Base-by-base conservation (phyloP, 345 rosid genomes). In the Hevea brasiliensis region DNA sequence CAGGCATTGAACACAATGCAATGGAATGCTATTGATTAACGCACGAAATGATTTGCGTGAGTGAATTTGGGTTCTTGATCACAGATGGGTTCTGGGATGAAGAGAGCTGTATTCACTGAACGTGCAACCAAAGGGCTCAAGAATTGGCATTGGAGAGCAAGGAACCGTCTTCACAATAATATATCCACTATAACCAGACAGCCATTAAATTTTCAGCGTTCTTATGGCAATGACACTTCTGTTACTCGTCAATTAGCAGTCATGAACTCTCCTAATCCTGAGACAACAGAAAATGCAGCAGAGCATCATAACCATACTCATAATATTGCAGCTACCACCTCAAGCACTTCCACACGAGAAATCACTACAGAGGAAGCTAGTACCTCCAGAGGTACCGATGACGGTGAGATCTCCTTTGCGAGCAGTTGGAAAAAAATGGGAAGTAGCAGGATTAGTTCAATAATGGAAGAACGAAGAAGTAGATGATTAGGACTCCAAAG, bases 21-120 rank as follows among this genome's bases (percentile, higher is more conserved):
- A 47, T 21, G 32, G 8, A n/a, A n/a, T n/a, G n/a, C 37, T 32
- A 32, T 32, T 32, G 37, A 32, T 32, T 32, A 4, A 32, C 37
- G 3, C 37, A 32, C 37, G 37, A 32, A n/a, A 32, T 32, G 37
- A 32, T 32, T n/a, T 32, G 37, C 4, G 37, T 32, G 37, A 32
- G 37, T 32, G 37, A 32, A 32, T 1, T 32, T 32, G 37, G 37
- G 37, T 32, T 32, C 37, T 32, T 32, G 37, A 32, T 32, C 37
- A 37, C 75, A 75, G 82, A 80, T 80, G 82, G 82, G 82, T 58
- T 75, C 79, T 6, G 53, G 70, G 24, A 47, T 67, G 73, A 71
- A 72, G 41, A 72, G 35, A 21, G 37, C 73, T 21, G 61, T 75
- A 24, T 67, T 80, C 47, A 59, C 74, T 0, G 67, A 80, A 13